Evolutionary conservation across 768 basidiomycete genomes (phyloP).

Genomic region (Pleurotus citrinopileatus): DNA sequence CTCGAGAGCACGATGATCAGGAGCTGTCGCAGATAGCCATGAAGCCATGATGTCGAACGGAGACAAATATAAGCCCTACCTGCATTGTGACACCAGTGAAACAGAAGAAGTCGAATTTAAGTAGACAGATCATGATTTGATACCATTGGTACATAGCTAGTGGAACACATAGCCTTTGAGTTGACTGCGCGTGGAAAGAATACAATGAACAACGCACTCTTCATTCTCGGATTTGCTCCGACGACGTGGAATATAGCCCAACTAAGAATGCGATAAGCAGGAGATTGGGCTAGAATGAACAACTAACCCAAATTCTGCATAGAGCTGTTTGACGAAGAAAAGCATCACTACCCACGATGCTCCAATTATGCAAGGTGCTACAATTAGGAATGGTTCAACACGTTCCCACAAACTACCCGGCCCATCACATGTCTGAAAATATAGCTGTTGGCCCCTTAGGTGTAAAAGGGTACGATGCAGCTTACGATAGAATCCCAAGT

Average conservation of each 20-base stretch:
- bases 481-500: conserved; percentile 36
- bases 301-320: conserved; percentile 78
- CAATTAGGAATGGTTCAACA: conserved; percentile 67
- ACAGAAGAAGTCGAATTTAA: conserved; percentile 90
- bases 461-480: conserved; percentile 2
- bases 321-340: conserved; percentile 70
- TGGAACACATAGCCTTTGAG: conserved; percentile 9
- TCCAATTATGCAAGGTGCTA: conserved; percentile 67
- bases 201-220: conserved; percentile 54
- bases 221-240: conserved; percentile 82
- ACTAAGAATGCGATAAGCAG: conserved; percentile 31
- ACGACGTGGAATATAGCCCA: conserved; percentile 93
- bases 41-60: not conserved
- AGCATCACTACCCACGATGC: conserved; percentile 64
- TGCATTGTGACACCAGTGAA: conserved; percentile 90
- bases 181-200: too few species aligned
- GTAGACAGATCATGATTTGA: conserved; percentile 81
- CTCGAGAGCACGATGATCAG: conserved; percentile 70
- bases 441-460: not conserved
- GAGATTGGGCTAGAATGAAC: conserved; percentile 7
- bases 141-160: conserved; percentile 88
- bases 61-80: conserved; percentile 32
- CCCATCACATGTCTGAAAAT: conserved; percentile 44
- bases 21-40: too few species aligned
- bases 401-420: conserved; percentile 53